A percentile compares a stretch with the other conserved stretches of the same genome.
Evolutionary conservation across 2,329 filamentous ascomycete genomes (phyloP).

Genomic region (Cordyceps fumosorosea): DNA sequence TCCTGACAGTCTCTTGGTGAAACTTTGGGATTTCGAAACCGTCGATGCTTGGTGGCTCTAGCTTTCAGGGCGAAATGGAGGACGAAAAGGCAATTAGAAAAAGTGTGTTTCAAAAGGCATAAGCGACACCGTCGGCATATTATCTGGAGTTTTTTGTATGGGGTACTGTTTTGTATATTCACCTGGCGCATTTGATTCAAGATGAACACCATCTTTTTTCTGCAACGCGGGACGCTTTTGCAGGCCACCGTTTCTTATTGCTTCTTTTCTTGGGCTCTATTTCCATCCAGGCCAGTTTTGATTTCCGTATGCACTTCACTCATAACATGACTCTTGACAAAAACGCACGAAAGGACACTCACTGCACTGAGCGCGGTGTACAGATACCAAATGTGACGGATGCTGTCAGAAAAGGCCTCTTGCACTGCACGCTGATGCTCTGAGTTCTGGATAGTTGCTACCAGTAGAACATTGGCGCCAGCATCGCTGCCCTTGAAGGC

Average conservation of each 20-base stretch:
- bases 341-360: slow-evolving; percentile 8
- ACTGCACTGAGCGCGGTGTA: slow-evolving; percentile 11
- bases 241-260: background rate
- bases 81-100: background rate
- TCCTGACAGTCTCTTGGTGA: slow-evolving; percentile 51
- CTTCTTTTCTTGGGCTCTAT: slow-evolving; percentile 4
- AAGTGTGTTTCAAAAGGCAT: slow-evolving; percentile 1
- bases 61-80: background rate
- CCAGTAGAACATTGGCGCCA: slow-evolving; percentile 11
- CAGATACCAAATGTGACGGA: slow-evolving; percentile 8
- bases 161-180: slow-evolving; percentile 8
- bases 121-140: slow-evolving; percentile 5
- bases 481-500: slow-evolving; percentile 9
- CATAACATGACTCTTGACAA: slow-evolving; percentile 11
- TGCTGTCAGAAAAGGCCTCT: slow-evolving; percentile 10
- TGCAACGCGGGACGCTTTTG: background rate
- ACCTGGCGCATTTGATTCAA: background rate
- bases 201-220: background rate
- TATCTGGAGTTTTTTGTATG: slow-evolving; percentile 5
- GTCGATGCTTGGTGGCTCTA: slow-evolving; percentile 1
- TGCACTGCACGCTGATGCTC: slow-evolving; percentile 6
- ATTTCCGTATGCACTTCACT: slow-evolving; percentile 11
- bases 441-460: slow-evolving; percentile 1
- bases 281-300: slow-evolving; percentile 9
- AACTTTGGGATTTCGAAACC: slow-evolving; percentile 52